Conservation (phyloP, 352 stramenopile species). For the Pythium aristosporum region DNA sequence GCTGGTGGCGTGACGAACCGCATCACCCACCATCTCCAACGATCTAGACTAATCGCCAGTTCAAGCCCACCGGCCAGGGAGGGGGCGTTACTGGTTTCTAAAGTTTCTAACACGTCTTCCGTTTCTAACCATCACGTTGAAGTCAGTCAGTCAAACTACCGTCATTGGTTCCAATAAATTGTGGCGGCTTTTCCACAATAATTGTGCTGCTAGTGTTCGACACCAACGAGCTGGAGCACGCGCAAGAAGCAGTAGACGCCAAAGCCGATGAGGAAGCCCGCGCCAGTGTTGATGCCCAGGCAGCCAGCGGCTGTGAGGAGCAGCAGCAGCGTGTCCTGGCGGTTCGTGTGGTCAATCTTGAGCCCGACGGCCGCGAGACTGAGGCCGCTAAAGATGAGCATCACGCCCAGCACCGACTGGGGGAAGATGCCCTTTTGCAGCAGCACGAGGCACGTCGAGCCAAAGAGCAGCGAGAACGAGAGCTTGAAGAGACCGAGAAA, state of each 20-base stretch:
- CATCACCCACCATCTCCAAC: too few relatives aligned
- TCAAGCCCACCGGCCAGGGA: too few relatives aligned
- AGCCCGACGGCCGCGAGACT: conserved; percentile 32
- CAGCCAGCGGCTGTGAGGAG: conserved; percentile 32
- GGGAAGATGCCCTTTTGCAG: conserved; percentile 39
- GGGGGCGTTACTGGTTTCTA: neutral
- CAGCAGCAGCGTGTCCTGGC: conserved; percentile 28
- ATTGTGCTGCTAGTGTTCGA: neutral
- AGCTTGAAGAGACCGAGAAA: conserved; percentile 90
- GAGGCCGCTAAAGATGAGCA: conserved; percentile 35
- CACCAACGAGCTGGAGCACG: conserved; percentile 16
- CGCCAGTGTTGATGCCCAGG: conserved; percentile 34
- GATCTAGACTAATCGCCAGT: too few relatives aligned
- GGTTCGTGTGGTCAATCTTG: conserved; percentile 33
- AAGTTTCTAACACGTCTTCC: neutral
- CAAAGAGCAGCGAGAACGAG: conserved; percentile 88
- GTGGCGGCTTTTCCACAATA: neutral
- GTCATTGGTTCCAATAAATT: neutral
- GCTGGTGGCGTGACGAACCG: neutral
- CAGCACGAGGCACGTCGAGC: conserved; percentile 57
- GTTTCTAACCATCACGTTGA: conserved; percentile 13
- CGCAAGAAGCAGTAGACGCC: conserved; percentile 24
- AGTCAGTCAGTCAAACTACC: neutral
- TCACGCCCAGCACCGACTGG: conserved; percentile 32
- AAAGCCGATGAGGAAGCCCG: conserved; percentile 34